phyloP scores from a whole-genome alignment of 2,329 filamentous ascomycete species.

The Stachybotrys elegans region DNA sequence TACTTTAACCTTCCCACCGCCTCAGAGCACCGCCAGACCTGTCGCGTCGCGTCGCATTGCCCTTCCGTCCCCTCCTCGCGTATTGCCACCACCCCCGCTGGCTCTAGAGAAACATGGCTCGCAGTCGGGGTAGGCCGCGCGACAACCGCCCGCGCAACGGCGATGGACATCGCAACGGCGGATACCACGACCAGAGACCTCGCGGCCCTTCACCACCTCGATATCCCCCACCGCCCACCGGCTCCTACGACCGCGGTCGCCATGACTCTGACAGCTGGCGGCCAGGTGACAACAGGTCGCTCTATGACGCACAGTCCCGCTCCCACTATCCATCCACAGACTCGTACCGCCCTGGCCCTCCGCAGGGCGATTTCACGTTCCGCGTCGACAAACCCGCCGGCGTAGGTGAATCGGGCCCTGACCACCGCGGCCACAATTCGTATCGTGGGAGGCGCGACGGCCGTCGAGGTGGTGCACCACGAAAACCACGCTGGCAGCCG shows the following conservation, averaged over 20 bases:
- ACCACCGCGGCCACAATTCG: conserved; percentile 11
- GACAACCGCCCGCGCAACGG: conserved; percentile 8
- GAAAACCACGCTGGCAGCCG: conserved; percentile 24
- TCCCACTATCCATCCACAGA: conserved; percentile 15
- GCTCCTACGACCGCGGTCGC: conserved; percentile 11
- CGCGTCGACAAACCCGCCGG: conserved; percentile 47
- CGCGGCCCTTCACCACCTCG: conserved; percentile 11
- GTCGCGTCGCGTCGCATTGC: neutral
- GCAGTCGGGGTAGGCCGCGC: neutral
- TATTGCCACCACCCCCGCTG: neutral
- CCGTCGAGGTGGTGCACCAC: conserved; percentile 19
- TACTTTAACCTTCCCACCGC: too few species aligned
- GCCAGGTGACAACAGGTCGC: conserved; percentile 18
- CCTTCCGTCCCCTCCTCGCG: neutral
- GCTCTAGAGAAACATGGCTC: neutral
- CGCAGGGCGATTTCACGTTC: conserved; percentile 51
- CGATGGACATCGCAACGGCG: conserved; percentile 10
- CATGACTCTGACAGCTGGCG: conserved; percentile 24
- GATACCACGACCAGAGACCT: conserved; percentile 8
- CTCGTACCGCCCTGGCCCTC: conserved; percentile 25
- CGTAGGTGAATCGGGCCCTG: conserved; percentile 29
- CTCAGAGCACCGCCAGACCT: too few species aligned
- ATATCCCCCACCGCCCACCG: conserved; percentile 1
- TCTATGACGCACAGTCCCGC: conserved; percentile 10
- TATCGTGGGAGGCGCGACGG: conserved; percentile 17